Evolutionary conservation across 2,329 filamentous ascomycete genomes (phyloP).

Genomic region (Herpotrichia juniperi): DNA sequence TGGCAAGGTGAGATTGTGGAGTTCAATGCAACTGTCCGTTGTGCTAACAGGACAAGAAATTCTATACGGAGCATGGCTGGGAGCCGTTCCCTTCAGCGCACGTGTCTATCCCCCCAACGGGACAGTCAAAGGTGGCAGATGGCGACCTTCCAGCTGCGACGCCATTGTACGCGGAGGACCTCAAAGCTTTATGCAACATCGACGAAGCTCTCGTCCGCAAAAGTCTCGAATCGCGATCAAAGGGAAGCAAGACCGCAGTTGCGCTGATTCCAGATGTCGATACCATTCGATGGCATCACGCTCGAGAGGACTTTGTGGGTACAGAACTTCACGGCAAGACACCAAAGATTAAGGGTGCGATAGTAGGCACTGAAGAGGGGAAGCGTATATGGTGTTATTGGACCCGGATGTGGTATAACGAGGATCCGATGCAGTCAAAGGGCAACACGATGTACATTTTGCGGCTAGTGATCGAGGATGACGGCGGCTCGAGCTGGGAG

Average conservation of each 20-base stretch:
- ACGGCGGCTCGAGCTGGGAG: constrained; percentile 31
- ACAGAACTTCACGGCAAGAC: constrained; percentile 63
- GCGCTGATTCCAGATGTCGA: constrained; percentile 72
- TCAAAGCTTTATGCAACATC: constrained; percentile 65
- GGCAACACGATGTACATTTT: constrained; percentile 74
- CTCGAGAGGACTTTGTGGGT: constrained; percentile 79
- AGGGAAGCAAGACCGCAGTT: constrained; percentile 58
- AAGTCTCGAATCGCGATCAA: constrained; percentile 52
- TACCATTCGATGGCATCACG: constrained; percentile 77
- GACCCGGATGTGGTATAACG: constrained; percentile 69
- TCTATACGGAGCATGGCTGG: constrained; percentile 82
- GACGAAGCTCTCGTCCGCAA: constrained; percentile 69
- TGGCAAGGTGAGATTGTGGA: constrained; percentile 58
- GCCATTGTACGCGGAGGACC: constrained; percentile 64
- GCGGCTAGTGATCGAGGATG: constrained; percentile 70
- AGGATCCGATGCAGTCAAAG: constrained; percentile 57
- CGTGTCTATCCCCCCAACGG: constrained; percentile 63
- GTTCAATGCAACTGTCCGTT: constrained; percentile 56
- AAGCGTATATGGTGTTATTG: constrained; percentile 76
- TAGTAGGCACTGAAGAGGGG: constrained; percentile 59
- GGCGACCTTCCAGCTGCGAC: constrained; percentile 31
- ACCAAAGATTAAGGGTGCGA: constrained; percentile 72
- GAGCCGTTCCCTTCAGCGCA: constrained; percentile 74
- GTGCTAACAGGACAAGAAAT: constrained; percentile 77
- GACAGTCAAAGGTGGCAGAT: constrained; percentile 22